A percentile compares a stretch with the other conserved stretches of the same genome.
Conservation (phyloP, 1,284 basidiomycete genomes). For the Cryptococcus sp. region DNA sequence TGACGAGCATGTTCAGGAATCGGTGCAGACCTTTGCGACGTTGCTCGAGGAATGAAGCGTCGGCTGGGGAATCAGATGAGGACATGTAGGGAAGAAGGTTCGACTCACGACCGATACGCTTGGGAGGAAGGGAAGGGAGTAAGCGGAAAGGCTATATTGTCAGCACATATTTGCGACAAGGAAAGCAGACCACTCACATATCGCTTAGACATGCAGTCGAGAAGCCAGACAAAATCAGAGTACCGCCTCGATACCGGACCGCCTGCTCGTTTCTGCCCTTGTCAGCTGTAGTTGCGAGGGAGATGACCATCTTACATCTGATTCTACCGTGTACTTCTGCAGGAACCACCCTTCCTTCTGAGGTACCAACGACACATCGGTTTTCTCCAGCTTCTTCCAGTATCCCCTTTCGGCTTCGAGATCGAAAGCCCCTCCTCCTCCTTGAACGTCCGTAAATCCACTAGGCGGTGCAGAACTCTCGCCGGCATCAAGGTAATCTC, state of each 20-base stretch:
- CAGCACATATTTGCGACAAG: not conserved
- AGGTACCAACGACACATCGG: slow-evolving; percentile 60
- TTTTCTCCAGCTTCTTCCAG: slow-evolving; percentile 74
- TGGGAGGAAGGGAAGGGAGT: slow-evolving; percentile 82
- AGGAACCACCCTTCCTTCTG: slow-evolving; percentile 80
- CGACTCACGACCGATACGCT: slow-evolving; percentile 73
- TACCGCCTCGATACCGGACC: slow-evolving; percentile 54
- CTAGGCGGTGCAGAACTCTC: not conserved
- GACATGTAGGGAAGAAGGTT: too few relatives aligned
- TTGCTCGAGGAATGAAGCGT: slow-evolving; percentile 81
- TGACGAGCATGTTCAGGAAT: slow-evolving; percentile 72
- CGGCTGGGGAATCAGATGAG: slow-evolving; percentile 52
- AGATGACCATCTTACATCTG: slow-evolving; percentile 57
- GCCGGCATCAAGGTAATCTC: not conserved
- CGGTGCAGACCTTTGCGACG: slow-evolving; percentile 76
- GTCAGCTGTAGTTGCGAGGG: not conserved
- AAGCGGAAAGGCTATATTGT: slow-evolving; percentile 79
- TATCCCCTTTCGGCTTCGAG: slow-evolving; percentile 52
- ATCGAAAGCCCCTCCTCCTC: slow-evolving; percentile 8
- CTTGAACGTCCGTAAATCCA: not conserved
- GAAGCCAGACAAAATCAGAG: slow-evolving; percentile 83
- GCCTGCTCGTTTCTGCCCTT: slow-evolving; percentile 25
- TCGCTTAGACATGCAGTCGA: slow-evolving; percentile 64
- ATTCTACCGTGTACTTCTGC: slow-evolving; percentile 71
- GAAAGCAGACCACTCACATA: slow-evolving; percentile 33